Conservation (phyloP, 2,329 filamentous ascomycete species). For the Pseudocercospora fuligena region DNA sequence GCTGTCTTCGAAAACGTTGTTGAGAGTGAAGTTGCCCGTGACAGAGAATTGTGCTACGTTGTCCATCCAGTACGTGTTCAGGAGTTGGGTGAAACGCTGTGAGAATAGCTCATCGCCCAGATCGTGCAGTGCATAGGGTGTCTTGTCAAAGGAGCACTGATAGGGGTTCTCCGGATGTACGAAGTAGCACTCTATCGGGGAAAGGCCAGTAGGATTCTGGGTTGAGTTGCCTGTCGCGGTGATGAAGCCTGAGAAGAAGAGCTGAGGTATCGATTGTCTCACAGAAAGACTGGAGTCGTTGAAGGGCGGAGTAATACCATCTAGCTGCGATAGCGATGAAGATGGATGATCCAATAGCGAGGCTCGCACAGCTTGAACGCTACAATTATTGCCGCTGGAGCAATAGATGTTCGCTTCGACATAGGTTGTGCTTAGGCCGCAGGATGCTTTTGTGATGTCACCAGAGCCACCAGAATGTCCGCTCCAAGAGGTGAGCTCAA, state of each 20-base stretch:
- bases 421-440: constrained; percentile 18
- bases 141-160: not conserved
- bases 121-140: constrained; percentile 8
- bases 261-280: constrained; percentile 15
- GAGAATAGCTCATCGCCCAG: constrained; percentile 24
- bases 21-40: constrained; percentile 17
- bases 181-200: constrained; percentile 22
- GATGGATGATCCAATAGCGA: constrained; percentile 16
- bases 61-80: constrained; percentile 29
- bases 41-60: constrained; percentile 20
- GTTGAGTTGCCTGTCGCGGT: constrained; percentile 15
- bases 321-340: constrained; percentile 13
- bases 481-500: constrained; percentile 15
- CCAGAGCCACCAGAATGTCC: constrained; percentile 2
- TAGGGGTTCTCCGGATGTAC: constrained; percentile 18
- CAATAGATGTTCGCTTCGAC: constrained; percentile 19
- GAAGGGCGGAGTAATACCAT: constrained; percentile 15
- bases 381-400: constrained; percentile 14
- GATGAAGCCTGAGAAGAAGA: constrained; percentile 21
- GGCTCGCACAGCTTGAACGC: constrained; percentile 14
- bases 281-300: constrained; percentile 12
- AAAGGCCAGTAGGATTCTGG: constrained; percentile 10
- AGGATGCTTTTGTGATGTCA: constrained; percentile 12
- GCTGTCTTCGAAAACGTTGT: constrained; percentile 13
- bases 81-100: constrained; percentile 22